Percentiles rank a stretch among this genome's conserved stretches.
These are phyloP conservation scores for Fusarium clavum DNA, from an alignment of 2,329 filamentous ascomycete genomes.

Conservation along the genomic window DNA sequence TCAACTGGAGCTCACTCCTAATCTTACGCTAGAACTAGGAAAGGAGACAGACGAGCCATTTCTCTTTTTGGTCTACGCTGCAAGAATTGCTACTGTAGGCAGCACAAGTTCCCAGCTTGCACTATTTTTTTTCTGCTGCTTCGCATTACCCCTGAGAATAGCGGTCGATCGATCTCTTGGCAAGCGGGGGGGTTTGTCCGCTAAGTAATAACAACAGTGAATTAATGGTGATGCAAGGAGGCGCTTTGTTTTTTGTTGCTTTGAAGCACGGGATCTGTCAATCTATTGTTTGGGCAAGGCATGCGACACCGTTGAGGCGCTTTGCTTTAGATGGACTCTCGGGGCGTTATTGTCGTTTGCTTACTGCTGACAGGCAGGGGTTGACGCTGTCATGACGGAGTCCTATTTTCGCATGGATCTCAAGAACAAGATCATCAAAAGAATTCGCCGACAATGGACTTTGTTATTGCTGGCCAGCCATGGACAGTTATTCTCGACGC, in stretches of 20 bases:
- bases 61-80: not conserved
- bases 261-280: not conserved
- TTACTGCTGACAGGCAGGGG: conserved; percentile 13
- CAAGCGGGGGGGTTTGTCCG: conserved; percentile 1
- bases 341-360: not conserved
- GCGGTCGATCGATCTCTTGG: conserved; percentile 31
- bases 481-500: not conserved
- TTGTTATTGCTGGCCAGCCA: not conserved
- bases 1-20: not conserved
- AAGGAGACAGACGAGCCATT: conserved; percentile 6
- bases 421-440: not conserved
- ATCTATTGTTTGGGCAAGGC: not conserved
- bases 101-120: not conserved
- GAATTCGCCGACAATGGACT: not conserved
- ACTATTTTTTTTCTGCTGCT: conserved; percentile 4
- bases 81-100: not conserved
- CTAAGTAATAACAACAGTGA: not conserved
- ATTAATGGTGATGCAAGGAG: conserved; percentile 7
- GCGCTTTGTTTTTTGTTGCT: not conserved
- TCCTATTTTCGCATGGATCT: not conserved
- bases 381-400: not conserved
- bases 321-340: not conserved
- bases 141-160: conserved; percentile 27
- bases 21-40: conserved; percentile 8
- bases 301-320: not conserved